Conservation (phyloP, 176 grass and related monocot species). For the Zizania latifolia region DNA sequence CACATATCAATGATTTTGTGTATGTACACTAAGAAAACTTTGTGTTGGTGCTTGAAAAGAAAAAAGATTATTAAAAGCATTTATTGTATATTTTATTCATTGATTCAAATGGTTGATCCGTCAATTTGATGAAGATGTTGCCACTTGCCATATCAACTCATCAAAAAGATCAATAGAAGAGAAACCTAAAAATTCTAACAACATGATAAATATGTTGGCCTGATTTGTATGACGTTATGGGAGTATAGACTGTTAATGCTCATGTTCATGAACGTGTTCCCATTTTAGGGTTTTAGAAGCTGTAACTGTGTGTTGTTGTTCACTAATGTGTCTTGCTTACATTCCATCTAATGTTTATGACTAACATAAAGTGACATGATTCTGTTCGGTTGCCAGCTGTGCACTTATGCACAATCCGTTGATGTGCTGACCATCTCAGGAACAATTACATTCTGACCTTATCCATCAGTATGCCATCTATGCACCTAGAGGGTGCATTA, state of each 20-base stretch:
- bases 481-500: neutral
- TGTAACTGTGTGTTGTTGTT: neutral
- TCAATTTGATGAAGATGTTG: neutral
- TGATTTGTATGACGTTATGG: neutral
- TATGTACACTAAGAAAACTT: neutral
- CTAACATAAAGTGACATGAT: neutral
- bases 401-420: slow-evolving; percentile 9
- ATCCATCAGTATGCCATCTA: neutral
- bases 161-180: neutral
- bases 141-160: neutral
- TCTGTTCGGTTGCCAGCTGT: neutral
- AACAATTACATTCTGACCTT: neutral
- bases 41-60: neutral
- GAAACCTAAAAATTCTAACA: neutral
- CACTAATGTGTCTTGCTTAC: neutral
- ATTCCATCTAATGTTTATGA: neutral
- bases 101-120: slow-evolving; percentile 3
- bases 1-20: neutral
- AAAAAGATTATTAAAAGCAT: neutral
- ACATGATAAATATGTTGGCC: neutral
- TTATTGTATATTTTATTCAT: neutral
- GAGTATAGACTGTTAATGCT: no score
- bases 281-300: neutral
- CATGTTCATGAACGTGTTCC: no score
- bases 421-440: neutral